Percentiles rank a stretch among this genome's conserved stretches.
These are phyloP conservation scores for Macrocybe gigantea DNA, from an alignment of 768 basidiomycete species.

Conservation along the genomic window DNA sequence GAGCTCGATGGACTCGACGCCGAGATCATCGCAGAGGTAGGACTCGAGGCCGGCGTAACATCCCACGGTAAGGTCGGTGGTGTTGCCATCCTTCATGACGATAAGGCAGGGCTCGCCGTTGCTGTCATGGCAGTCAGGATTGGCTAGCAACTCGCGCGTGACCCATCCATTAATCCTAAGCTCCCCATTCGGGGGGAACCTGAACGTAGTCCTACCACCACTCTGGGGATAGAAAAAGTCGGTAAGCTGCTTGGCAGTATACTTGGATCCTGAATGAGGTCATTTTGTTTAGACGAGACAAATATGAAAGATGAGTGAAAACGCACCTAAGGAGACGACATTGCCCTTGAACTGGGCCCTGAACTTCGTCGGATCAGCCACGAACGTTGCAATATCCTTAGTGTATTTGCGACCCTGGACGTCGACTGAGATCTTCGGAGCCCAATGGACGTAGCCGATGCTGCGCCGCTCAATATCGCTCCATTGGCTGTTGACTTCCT, in stretches of 20 bases:
- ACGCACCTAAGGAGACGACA: constrained; percentile 22
- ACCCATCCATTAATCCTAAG: constrained; percentile 21
- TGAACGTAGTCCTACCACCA: constrained; percentile 11
- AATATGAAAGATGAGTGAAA: constrained; percentile 13
- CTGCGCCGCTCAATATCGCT: constrained; percentile 12
- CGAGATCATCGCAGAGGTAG: constrained; percentile 18
- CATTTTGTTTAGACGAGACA: constrained; percentile 6
- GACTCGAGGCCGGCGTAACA: constrained; percentile 27
- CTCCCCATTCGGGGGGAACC: constrained; percentile 22
- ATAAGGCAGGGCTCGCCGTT: constrained; percentile 22
- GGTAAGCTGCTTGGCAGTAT: constrained; percentile 13
- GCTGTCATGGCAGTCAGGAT: constrained; percentile 22
- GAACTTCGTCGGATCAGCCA: constrained; percentile 18
- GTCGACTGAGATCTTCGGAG: constrained; percentile 16
- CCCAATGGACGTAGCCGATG: constrained; percentile 18
- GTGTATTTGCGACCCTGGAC: constrained; percentile 16
- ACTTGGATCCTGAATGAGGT: constrained; percentile 22
- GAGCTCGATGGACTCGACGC: constrained; percentile 22
- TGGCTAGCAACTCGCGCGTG: constrained; percentile 16
- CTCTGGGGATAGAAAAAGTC: constrained; percentile 15
- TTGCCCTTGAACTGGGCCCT: constrained; percentile 24
- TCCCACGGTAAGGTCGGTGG: constrained; percentile 31
- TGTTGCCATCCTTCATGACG: constrained; percentile 29
- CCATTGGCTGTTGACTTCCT: constrained; percentile 16
- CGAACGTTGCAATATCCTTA: constrained; percentile 19